phyloP scores from a whole-genome alignment of 306 rosid species.

The Prinsepia uniflora region DNA sequence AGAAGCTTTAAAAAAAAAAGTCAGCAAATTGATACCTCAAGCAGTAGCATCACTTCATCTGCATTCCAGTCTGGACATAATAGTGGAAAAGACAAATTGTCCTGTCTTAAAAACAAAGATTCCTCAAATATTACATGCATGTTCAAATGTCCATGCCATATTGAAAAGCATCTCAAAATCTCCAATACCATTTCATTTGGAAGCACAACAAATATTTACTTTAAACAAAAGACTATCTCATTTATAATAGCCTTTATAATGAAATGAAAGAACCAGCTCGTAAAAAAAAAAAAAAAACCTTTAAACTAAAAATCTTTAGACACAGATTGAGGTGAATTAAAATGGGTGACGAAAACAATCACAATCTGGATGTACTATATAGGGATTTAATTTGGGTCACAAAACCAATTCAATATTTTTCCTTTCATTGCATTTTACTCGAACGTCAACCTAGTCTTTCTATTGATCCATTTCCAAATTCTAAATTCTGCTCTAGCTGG shows the following conservation, averaged over 20 bases:
- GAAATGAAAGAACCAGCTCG: background rate
- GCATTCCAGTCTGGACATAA: slow-evolving; percentile 85
- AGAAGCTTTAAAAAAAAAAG: background rate
- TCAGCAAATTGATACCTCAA: slow-evolving; percentile 45
- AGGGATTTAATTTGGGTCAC: background rate
- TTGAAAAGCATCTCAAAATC: slow-evolving; percentile 2
- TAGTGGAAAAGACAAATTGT: slow-evolving; percentile 84
- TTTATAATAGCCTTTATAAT: background rate
- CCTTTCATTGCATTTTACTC: background rate
- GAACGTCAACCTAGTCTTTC: background rate
- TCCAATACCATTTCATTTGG: background rate
- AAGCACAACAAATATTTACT: background rate
- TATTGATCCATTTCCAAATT: background rate
- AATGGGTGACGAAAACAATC: background rate
- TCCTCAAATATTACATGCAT: background rate
- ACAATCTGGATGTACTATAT: background rate
- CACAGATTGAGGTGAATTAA: background rate
- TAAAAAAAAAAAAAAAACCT: background rate
- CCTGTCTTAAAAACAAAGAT: slow-evolving; percentile 41
- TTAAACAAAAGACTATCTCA: background rate
- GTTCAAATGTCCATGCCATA: background rate
- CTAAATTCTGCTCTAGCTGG: background rate
- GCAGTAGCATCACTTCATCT: slow-evolving; percentile 78
- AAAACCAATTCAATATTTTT: slow-evolving; percentile 1
- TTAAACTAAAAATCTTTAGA: background rate